Evolutionary conservation across 1,139 yeast species (phyloP), one percentile per base, ranked within the genome.

Genomic region (Nakaseomyces delphensis): DNA sequence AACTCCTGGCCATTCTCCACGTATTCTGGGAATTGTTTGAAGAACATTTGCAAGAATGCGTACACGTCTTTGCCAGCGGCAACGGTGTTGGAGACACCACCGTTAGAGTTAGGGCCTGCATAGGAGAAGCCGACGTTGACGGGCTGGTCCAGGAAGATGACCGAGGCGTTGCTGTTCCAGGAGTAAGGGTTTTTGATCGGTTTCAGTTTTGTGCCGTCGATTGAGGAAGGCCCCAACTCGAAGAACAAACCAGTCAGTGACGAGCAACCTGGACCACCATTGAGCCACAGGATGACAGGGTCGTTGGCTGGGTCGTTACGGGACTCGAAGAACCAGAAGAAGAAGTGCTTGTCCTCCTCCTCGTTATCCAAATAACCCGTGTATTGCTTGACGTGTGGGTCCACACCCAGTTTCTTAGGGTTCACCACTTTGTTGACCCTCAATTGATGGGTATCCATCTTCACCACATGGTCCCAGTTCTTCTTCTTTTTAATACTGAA

Each of bases 61-160:
- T 85, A 85, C 27, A 87, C 95, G 61, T 91, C 97, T 63, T 82
- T 73, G 53, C 95, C 95, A 19, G 97, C 97, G 43, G 93, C 86
- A 42, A 80, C 79, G 36, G 95, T 84, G 66, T 77, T 76, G 32
- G 86, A 71, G 38, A 83, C 86, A 24, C 71, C 68, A 19, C 57
- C 50, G 27, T 20, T 20, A 13, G 37, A 20, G 27, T 33, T 33
- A 9, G 66, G 60, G 10, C 71, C 69, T 14, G 93, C 82, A 66
- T 86, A 87, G 6, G 96, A 86, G 67, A 79, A 87, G 38, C 96
- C 97, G 41, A 84, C 95, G 49, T 86, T 85, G 43, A 87, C 95
- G 1, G 97, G 97, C 66, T 87, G 96, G 65, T 89, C 97, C 57
- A 89, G 74, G 71, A 84, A 89, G 59, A 89, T 84, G 33, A 87